Evolutionary conservation across 2,329 filamentous ascomycete species (phyloP), one percentile per base, ranked within the genome.

Genomic region (Alternaria sp.): DNA sequence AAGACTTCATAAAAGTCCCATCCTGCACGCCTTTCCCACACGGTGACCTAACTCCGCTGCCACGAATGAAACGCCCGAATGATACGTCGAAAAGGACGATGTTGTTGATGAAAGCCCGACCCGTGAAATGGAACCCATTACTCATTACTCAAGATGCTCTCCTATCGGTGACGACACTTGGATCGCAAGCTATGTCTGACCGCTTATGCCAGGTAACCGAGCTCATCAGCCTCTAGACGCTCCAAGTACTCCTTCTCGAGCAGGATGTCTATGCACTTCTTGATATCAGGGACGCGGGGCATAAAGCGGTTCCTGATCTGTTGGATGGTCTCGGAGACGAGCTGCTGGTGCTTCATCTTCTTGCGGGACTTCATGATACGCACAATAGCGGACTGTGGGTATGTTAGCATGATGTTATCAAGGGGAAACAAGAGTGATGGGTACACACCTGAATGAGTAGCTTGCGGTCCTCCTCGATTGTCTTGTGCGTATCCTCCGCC

Each of bases 311-410:
- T 89, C 77, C 91, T 92, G 78, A 99, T 97, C 79, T 98, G 95
- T 73, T 89, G 90, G 77, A 99, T 98, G 24, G 93, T 96, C 80
- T 99, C 95, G 74, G 92, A 90, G 54, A 99, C 93, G 11, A 99
- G 88, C 74, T 95, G 90, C 61, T 90, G 88, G 80, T 99, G 94
- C 86, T 97, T 98, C 92, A 98, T 96, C 82, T 90, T 92, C 88
- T 99, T 98, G 61, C 95, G 90, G 3, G 94, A 96, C 83, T 99
- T 99, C 95, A 99, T 99, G 82, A 99, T 97, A 73, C 95, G 92
- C 56, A 99, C 95, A 78, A 99, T 98, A 24, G 94, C 93, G 62
- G 95, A 98, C 94, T 99, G 66, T 9, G 6, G 50, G 62, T 13
- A 51, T 36, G 64, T 80, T 74, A 80, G 78, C 58, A 65, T 24